phyloP scores from a whole-genome alignment of 2,329 filamentous ascomycete species.

The Sporothrix pallida region DNA sequence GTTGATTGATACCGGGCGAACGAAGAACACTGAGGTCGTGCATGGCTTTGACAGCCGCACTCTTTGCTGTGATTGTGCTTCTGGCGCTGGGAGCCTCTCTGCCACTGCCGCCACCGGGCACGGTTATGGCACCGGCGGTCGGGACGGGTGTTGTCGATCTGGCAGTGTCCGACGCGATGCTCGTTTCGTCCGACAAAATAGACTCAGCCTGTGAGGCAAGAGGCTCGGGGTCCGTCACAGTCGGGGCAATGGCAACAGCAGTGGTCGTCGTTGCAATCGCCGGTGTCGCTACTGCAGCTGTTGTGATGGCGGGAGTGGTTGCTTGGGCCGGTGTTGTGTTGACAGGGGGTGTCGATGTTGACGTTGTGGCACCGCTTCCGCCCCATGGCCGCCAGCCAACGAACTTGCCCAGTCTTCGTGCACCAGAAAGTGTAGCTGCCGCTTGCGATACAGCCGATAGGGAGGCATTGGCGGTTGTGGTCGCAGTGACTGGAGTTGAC shows the following conservation, averaged over 20 bases:
- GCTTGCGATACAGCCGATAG: slow-evolving; percentile 5
- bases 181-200: neutral
- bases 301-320: neutral
- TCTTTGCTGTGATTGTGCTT: neutral
- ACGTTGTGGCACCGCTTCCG: slow-evolving; percentile 33
- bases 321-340: neutral
- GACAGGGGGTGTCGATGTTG: neutral
- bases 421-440: neutral
- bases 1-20: slow-evolving; percentile 77
- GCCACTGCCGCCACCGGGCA: neutral
- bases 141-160: neutral
- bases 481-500: slow-evolving; percentile 39
- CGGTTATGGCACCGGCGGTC: neutral
- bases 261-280: neutral
- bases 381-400: slow-evolving; percentile 53
- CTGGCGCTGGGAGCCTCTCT: neutral
- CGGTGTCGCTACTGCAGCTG: neutral
- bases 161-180: neutral
- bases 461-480: slow-evolving; percentile 36
- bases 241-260: neutral
- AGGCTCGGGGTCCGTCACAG: neutral
- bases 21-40: slow-evolving; percentile 51
- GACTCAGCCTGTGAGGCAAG: neutral
- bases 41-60: slow-evolving; percentile 37
- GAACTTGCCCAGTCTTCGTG: slow-evolving; percentile 39